Evolutionary conservation across 2,329 filamentous ascomycete genomes (phyloP).

Genomic region (Colletotrichum cordylinicola): DNA sequence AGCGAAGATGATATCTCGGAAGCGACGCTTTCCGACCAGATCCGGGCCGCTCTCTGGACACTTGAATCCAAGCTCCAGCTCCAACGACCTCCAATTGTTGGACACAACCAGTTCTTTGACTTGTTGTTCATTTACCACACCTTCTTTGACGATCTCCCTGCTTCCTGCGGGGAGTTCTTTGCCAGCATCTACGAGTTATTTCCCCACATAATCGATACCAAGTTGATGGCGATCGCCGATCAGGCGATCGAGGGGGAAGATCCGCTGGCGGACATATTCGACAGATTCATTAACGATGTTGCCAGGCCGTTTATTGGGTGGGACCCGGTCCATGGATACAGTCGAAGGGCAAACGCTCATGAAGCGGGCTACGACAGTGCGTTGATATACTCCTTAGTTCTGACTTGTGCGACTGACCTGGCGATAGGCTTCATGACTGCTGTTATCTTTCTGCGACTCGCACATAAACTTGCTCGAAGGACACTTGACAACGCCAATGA

Average conservation of each 20-base stretch:
- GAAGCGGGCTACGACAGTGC: slow-evolving; percentile 9
- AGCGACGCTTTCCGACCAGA: background rate
- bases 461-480: background rate
- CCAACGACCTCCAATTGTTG: slow-evolving; percentile 53
- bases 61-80: slow-evolving; percentile 32
- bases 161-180: slow-evolving; percentile 58
- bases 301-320: background rate
- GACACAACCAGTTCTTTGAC: slow-evolving; percentile 71
- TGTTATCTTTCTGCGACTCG: background rate
- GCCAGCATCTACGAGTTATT: slow-evolving; percentile 51
- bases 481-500: background rate
- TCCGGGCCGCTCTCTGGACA: background rate
- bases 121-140: slow-evolving; percentile 68
- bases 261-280: background rate
- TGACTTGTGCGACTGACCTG: background rate
- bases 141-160: slow-evolving; percentile 64
- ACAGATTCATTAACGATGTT: background rate
- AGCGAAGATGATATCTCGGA: background rate
- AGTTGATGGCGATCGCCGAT: slow-evolving; percentile 58
- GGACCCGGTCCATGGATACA: background rate
- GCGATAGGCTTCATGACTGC: slow-evolving; percentile 9
- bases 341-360: background rate
- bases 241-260: slow-evolving; percentile 19
- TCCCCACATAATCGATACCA: slow-evolving; percentile 62
- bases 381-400: background rate